Base-by-base conservation (phyloP, 2,329 filamentous ascomycete genomes). In the Apiospora aurea region DNA sequence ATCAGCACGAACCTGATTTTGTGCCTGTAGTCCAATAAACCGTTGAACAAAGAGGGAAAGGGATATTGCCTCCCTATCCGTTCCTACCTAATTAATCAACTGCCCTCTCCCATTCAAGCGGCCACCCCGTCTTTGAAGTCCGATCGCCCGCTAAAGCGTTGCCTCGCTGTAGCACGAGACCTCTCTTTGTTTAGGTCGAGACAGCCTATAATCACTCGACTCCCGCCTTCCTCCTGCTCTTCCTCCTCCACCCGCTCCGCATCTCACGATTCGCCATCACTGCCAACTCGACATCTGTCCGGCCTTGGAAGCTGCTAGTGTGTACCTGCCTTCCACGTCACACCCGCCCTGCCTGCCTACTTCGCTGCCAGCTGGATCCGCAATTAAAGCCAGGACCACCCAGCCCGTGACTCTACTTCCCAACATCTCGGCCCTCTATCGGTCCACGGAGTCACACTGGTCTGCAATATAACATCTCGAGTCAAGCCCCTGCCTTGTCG, bases 371-470 rank as follows among this genome's bases (percentile, higher is more conserved):
- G 75, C 78, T 75, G 77, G 78, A 75, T 79, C 78, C 76, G 78
- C 78, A 75, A 41, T 51, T 70, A 72, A 72, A 73, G 70, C 74
- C 70, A 73, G 76, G 72, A 74, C 75, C 73, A 71, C 76, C 76
- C 73, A 76, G 75, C 75, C 70, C 75, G 73, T 74, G 71, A 73
- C 75, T 71, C 72, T 75, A 64, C 74, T 72, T 73, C 73, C 71
- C 71, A 74, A 74, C 72, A 73, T 72, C 69, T 73, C 69, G 75
- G 75, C 72, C 70, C 76, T 71, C 74, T 75, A 76, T 53, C 68
- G 76, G 72, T 70, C 73, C 73, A 80, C 83, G 83, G 85, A 87
- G 85, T 86, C 81, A 85, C 81, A 83, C 84, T 86, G 34, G 21
- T 84, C 81, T 77, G 82, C 81, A 80, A 79, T 81, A 81, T 83